Conservation (phyloP, 2,329 filamentous ascomycete genomes). For the Cercospora brassicicola region DNA sequence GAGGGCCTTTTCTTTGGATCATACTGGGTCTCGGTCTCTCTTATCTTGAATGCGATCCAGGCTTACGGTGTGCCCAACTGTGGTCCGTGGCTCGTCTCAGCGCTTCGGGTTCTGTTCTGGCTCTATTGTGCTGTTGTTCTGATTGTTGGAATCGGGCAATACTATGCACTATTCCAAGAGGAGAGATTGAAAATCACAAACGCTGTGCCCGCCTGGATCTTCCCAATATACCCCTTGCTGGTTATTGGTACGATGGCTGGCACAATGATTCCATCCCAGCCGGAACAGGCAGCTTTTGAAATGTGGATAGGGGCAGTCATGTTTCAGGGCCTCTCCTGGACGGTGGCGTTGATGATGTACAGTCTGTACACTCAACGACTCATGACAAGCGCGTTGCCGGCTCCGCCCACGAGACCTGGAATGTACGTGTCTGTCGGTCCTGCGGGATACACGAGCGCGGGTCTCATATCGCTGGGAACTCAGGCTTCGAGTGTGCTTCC, state of each 20-base stretch:
- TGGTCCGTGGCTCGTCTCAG: neutral
- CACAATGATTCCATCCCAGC: neutral
- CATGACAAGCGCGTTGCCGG: slow-evolving; percentile 47
- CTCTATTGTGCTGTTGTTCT: neutral
- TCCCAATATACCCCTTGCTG: neutral
- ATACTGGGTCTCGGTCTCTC: slow-evolving; percentile 67
- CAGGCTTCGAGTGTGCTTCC: slow-evolving; percentile 42
- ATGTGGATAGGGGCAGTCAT: slow-evolving; percentile 49
- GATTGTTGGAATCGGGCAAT: neutral
- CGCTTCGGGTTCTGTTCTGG: neutral
- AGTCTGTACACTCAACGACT: slow-evolving; percentile 46
- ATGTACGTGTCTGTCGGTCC: slow-evolving; percentile 58
- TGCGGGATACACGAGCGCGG: slow-evolving; percentile 46
- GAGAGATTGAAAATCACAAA: neutral
- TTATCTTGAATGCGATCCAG: slow-evolving; percentile 63
- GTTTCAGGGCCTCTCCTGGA: slow-evolving; percentile 50
- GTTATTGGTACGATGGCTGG: neutral
- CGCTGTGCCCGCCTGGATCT: neutral
- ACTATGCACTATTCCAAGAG: neutral
- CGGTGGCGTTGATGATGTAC: slow-evolving; percentile 49
- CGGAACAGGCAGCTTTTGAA: slow-evolving; percentile 48
- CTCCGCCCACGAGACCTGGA: slow-evolving; percentile 44
- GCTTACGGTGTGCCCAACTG: neutral
- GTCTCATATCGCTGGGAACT: slow-evolving; percentile 50
- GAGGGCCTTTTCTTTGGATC: slow-evolving; percentile 73